A percentile compares a stretch with the other conserved stretches of the same genome.
These are phyloP conservation scores for Boletus patriciae DNA, from an alignment of 768 basidiomycete genomes.

Conservation along the genomic window DNA sequence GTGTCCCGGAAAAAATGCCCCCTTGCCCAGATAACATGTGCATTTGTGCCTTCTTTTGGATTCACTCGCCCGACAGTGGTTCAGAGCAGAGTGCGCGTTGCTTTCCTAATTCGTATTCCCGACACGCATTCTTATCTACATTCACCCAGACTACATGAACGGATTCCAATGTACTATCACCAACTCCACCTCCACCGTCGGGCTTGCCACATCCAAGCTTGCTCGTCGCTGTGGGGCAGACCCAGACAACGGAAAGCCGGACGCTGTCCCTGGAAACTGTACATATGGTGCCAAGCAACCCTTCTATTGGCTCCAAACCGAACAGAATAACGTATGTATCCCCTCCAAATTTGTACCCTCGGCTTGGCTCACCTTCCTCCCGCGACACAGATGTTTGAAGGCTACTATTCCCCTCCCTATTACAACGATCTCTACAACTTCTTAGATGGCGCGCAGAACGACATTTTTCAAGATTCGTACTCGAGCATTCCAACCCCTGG, in stretches of 20 bases:
- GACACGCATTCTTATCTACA: background rate
- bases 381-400: constrained; percentile 60
- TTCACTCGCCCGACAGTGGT: constrained; percentile 60
- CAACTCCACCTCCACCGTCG: constrained; percentile 48
- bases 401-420: constrained; percentile 55
- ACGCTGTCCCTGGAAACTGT: constrained; percentile 57
- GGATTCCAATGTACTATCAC: constrained; percentile 69
- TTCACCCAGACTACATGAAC: constrained; percentile 62
- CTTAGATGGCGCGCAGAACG: constrained; percentile 65
- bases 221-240: constrained; percentile 69
- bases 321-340: constrained; percentile 57
- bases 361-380: background rate
- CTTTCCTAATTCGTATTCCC: background rate
- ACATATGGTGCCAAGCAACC: constrained; percentile 73
- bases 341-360: background rate
- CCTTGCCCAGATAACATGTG: constrained; percentile 64
- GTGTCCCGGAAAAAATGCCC: constrained; percentile 67
- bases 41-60: constrained; percentile 74
- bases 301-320: constrained; percentile 66
- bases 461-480: constrained; percentile 69
- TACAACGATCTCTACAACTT: constrained; percentile 75
- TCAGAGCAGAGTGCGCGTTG: constrained; percentile 57
- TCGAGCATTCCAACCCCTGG: constrained; percentile 43
- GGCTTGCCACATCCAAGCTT: constrained; percentile 55
- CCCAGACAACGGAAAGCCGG: constrained; percentile 42